Evolutionary conservation across 202 grass and related monocot species (phyloP).

Genomic region (Musa balbisiana): DNA sequence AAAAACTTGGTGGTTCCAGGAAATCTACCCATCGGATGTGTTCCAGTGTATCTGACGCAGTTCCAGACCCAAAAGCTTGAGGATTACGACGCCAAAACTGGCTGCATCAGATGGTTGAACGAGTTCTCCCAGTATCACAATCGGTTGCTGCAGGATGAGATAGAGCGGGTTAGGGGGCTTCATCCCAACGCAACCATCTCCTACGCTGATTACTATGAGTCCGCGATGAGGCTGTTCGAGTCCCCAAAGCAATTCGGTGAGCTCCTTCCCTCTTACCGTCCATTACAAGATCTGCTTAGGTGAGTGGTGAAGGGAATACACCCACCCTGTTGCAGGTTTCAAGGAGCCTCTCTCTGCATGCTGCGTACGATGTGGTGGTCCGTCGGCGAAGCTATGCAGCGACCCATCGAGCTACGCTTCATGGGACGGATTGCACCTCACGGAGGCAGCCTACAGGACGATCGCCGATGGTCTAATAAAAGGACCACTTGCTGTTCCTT

Average conservation of each 20-base stretch:
- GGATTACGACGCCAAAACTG: slow-evolving; percentile 68
- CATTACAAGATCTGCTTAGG: no score
- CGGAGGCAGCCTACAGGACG: slow-evolving; percentile 65
- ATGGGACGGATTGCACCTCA: slow-evolving; percentile 87
- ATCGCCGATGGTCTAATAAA: slow-evolving; percentile 57
- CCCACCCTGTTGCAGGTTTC: slow-evolving; percentile 46
- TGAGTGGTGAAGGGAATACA: neutral
- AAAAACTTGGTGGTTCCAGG: slow-evolving; percentile 83
- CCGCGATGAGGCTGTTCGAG: slow-evolving; percentile 54
- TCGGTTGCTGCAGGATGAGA: slow-evolving; percentile 39
- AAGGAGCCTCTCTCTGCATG: slow-evolving; percentile 64
- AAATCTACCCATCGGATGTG: slow-evolving; percentile 87
- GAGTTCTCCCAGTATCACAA: slow-evolving; percentile 68
- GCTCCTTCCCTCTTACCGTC: slow-evolving; percentile 1
- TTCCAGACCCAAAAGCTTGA: slow-evolving; percentile 50
- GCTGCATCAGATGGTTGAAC: slow-evolving; percentile 83
- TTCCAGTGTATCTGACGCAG: slow-evolving; percentile 52
- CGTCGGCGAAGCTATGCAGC: slow-evolving; percentile 44
- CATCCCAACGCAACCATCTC: slow-evolving; percentile 57
- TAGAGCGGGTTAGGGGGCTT: slow-evolving; percentile 41
- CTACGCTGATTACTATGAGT: slow-evolving; percentile 87
- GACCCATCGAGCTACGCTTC: slow-evolving; percentile 61
- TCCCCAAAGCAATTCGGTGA: slow-evolving; percentile 72
- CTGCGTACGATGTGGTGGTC: slow-evolving; percentile 58
- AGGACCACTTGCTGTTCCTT: slow-evolving; percentile 50